phyloP scores from a whole-genome alignment of 805 yeast genomes.

The Lipomyces yamadae region DNA sequence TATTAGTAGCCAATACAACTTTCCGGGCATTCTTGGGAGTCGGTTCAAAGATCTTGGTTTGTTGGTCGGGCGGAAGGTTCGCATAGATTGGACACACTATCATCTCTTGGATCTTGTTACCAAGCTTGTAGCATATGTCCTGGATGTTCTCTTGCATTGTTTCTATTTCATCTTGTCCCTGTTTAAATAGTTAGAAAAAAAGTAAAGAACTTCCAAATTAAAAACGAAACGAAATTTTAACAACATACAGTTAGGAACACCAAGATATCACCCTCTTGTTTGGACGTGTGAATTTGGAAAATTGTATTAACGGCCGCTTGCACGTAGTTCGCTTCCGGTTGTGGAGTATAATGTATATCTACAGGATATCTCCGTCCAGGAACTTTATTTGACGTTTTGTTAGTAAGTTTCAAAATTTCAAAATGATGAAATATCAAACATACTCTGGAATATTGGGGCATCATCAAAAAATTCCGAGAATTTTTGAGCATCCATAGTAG shows the following conservation, averaged over 20 bases:
- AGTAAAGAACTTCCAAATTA: too few relatives aligned
- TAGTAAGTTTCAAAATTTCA: not conserved
- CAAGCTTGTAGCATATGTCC: constrained; percentile 69
- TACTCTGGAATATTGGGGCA: constrained; percentile 70
- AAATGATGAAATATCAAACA: not conserved
- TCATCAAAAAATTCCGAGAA: constrained; percentile 75
- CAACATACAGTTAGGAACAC: constrained; percentile 59
- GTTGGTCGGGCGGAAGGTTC: constrained; percentile 88
- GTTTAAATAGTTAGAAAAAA: constrained; percentile 51
- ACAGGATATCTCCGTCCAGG: constrained; percentile 95
- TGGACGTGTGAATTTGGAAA: constrained; percentile 82
- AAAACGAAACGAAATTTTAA: not conserved
- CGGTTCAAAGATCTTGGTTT: constrained; percentile 84
- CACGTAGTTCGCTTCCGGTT: constrained; percentile 85
- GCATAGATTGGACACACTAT: constrained; percentile 88
- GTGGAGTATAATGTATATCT: constrained; percentile 74
- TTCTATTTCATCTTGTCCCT: constrained; percentile 94
- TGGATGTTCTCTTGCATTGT: constrained; percentile 67
- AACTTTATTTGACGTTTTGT: constrained; percentile 53
- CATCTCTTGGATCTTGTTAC: constrained; percentile 65
- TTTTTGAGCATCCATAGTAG: constrained; percentile 86
- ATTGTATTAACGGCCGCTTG: constrained; percentile 84
- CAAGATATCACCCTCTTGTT: constrained; percentile 75
- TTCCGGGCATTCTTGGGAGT: constrained; percentile 83
- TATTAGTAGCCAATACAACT: constrained; percentile 92